A percentile compares a stretch with the other conserved stretches of the same genome.
Evolutionary conservation across 371 early-diverging fungal genomes (phyloP).

Genomic region (Batkoa obscura): DNA sequence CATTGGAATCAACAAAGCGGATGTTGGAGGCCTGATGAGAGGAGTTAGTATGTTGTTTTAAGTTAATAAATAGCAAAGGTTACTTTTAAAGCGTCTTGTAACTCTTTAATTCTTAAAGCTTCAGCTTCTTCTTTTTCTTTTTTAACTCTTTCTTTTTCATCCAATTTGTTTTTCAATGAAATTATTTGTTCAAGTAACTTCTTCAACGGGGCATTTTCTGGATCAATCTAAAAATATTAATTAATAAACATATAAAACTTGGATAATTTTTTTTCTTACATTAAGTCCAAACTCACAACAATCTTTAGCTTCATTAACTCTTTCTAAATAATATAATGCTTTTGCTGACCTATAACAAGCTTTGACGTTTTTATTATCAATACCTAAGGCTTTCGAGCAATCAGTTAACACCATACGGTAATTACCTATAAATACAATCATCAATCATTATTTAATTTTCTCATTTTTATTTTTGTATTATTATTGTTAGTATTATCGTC

Average conservation of each 20-base stretch:
- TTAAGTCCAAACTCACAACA: slow-evolving; percentile 49
- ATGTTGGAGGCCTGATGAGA: slow-evolving; percentile 1
- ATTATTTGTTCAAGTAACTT: slow-evolving; percentile 19
- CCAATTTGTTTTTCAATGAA: slow-evolving; percentile 18
- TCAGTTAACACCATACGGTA: slow-evolving; percentile 70
- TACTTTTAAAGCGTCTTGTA: slow-evolving; percentile 28
- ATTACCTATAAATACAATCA: slow-evolving; percentile 26
- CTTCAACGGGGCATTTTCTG: slow-evolving; percentile 41
- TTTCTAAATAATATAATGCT: slow-evolving; percentile 59
- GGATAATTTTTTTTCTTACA: slow-evolving; percentile 10
- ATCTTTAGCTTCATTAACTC: slow-evolving; percentile 63
- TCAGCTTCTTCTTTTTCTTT: slow-evolving; percentile 24
- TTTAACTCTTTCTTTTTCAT: slow-evolving; percentile 21
- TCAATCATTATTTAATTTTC: neutral
- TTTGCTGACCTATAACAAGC: slow-evolving; percentile 79
- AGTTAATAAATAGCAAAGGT: slow-evolving; percentile 1
- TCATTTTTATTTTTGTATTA: no score
- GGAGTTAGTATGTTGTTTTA: neutral
- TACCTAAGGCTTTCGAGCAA: slow-evolving; percentile 64
- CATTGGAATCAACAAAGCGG: neutral
- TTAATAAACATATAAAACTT: neutral
- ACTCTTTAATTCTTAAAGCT: neutral
- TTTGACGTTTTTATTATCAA: slow-evolving; percentile 66
- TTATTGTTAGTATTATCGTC: no score
- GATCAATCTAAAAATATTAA: slow-evolving; percentile 22